Conservation (phyloP, 2,329 filamentous ascomycete genomes). For the Penicillium sp. region DNA sequence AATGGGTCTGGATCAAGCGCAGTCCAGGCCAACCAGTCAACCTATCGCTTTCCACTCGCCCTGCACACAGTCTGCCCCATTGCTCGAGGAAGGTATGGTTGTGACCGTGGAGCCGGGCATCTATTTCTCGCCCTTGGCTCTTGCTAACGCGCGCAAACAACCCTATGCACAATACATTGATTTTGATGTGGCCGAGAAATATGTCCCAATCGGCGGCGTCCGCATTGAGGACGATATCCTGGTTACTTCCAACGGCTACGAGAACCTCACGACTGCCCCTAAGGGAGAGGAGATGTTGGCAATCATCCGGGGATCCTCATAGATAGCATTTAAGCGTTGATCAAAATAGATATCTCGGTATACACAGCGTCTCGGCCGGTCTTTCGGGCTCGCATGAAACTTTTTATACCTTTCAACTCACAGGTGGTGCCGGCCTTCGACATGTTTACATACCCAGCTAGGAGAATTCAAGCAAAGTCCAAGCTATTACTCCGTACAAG, state of each 20-base stretch:
- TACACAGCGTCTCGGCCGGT: no score
- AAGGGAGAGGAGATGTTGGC: slow-evolving; percentile 56
- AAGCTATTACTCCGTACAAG: no score
- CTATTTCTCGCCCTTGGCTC: slow-evolving; percentile 38
- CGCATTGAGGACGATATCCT: slow-evolving; percentile 57
- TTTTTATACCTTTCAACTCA: no score
- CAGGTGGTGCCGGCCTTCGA: no score
- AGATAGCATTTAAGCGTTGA: slow-evolving; percentile 1
- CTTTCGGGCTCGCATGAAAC: no score
- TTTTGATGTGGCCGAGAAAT: slow-evolving; percentile 36
- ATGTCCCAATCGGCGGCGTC: slow-evolving; percentile 41
- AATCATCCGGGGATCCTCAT: slow-evolving; percentile 30
- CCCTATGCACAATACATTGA: slow-evolving; percentile 35
- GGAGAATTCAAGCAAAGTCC: no score
- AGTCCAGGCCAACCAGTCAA: slow-evolving; percentile 14
- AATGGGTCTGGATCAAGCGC: slow-evolving; percentile 21
- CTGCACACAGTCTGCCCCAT: slow-evolving; percentile 31
- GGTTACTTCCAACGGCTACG: slow-evolving; percentile 61
- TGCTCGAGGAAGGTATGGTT: slow-evolving; percentile 50
- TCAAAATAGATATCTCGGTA: not conserved
- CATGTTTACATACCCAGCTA: no score
- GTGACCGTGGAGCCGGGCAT: slow-evolving; percentile 53
- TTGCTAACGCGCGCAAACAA: slow-evolving; percentile 31
- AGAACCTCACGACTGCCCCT: slow-evolving; percentile 66
- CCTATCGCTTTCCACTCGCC: slow-evolving; percentile 21